Conservation (phyloP, 768 basidiomycete genomes). For the Symmetrospora coprosmae region DNA sequence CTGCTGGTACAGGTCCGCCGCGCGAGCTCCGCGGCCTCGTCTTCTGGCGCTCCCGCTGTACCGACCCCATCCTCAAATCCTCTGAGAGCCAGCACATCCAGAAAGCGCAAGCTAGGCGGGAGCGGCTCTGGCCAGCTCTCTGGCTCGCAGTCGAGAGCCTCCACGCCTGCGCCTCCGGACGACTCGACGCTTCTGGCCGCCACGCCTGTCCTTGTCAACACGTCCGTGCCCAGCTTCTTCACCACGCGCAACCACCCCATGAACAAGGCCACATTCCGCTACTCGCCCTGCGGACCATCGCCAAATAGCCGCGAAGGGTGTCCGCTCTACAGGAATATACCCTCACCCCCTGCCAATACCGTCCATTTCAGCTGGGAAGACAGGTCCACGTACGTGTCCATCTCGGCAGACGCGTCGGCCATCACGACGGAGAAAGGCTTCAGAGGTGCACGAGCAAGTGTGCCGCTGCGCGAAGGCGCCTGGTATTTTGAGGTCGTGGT, state of each 20-base stretch:
- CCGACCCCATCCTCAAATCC: too few species aligned
- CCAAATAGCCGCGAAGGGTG: constrained; percentile 41
- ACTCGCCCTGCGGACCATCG: constrained; percentile 43
- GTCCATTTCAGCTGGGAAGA: constrained; percentile 78
- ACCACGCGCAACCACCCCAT: constrained; percentile 33
- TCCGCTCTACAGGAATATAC: constrained; percentile 62
- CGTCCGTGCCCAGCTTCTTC: constrained; percentile 27
- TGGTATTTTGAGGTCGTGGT: constrained; percentile 92
- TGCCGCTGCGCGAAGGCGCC: constrained; percentile 69
- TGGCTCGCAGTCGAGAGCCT: constrained; percentile 1
- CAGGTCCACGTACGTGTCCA: constrained; percentile 61
- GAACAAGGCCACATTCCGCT: constrained; percentile 34
- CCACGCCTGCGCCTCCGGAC: background rate
- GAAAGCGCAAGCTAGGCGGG: too few species aligned
- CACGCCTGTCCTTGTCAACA: background rate
- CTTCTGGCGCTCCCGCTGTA: too few species aligned
- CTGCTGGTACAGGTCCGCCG: too few species aligned
- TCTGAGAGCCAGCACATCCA: too few species aligned
- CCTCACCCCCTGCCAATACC: constrained; percentile 54
- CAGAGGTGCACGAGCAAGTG: constrained; percentile 74
- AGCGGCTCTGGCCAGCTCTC: too few species aligned
- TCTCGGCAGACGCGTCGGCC: constrained; percentile 61
- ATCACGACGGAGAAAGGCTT: constrained; percentile 76
- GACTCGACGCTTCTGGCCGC: background rate
- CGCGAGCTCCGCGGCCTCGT: too few species aligned